A percentile compares a stretch with the other conserved stretches of the same genome.
These are phyloP conservation scores for Boletus rufocinnamomeus DNA, from an alignment of 768 basidiomycete species.

Conservation along the genomic window DNA sequence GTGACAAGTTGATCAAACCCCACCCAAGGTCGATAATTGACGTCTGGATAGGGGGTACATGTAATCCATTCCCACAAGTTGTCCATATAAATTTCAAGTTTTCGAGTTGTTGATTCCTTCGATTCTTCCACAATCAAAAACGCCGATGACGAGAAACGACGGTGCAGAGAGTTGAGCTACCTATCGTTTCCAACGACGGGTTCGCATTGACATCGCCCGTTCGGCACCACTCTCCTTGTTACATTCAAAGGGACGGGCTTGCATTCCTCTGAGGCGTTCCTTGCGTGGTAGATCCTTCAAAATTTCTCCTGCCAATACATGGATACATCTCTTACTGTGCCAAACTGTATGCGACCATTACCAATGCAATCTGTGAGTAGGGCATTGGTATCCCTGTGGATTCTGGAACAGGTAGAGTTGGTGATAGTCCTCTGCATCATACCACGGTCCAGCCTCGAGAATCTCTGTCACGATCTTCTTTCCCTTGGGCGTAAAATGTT, in stretches of 20 bases:
- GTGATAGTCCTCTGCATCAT: conserved; percentile 80
- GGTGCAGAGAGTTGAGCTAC: conserved; percentile 62
- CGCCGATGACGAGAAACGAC: conserved; percentile 53
- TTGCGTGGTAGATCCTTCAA: conserved; percentile 10
- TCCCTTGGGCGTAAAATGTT: conserved; percentile 74
- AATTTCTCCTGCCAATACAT: not conserved
- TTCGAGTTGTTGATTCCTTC: not conserved
- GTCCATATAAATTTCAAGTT: conserved; percentile 2
- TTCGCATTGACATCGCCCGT: conserved; percentile 64
- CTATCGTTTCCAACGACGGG: conserved; percentile 38
- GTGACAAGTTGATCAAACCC: no score
- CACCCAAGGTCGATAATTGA: not conserved
- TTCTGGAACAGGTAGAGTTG: conserved; percentile 81
- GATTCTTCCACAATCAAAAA: conserved; percentile 53
- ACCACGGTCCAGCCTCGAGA: conserved; percentile 71
- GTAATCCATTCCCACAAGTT: conserved; percentile 27
- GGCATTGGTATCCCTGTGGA: conserved; percentile 88
- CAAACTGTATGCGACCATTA: conserved; percentile 28
- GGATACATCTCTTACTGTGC: not conserved
- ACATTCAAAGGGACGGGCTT: conserved; percentile 60
- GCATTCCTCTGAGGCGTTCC: conserved; percentile 53
- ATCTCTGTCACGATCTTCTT: conserved; percentile 81
- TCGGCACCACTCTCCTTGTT: conserved; percentile 64
- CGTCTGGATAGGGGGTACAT: conserved; percentile 4
- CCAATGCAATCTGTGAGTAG: conserved; percentile 86